These are phyloP conservation scores for Pistacia vera DNA, from an alignment of 345 rosid genomes.

Conservation along the genomic window DNA sequence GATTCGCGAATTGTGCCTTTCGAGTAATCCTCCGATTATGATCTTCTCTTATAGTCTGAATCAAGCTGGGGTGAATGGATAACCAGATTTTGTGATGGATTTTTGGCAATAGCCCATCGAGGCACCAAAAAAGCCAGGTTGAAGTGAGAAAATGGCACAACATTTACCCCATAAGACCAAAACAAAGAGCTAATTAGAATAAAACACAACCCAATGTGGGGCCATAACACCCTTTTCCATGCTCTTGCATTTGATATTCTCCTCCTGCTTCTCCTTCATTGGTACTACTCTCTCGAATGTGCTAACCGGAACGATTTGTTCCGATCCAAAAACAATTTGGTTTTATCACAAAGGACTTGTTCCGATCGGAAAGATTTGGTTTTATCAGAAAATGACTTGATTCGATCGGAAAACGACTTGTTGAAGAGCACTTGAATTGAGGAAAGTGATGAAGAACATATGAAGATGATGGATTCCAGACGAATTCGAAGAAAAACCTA, in stretches of 20 bases:
- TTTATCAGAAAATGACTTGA: background rate
- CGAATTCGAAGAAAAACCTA: background rate
- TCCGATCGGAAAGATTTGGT: no score
- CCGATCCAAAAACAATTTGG: no score
- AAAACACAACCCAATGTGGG: slow-evolving; percentile 21
- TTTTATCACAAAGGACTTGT: no score
- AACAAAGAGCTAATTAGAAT: slow-evolving; percentile 34
- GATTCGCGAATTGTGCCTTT: slow-evolving; percentile 22
- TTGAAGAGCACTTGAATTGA: background rate
- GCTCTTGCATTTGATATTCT: background rate
- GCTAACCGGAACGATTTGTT: background rate
- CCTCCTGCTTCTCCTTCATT: background rate
- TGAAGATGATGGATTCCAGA: background rate
- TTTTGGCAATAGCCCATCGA: slow-evolving; percentile 1
- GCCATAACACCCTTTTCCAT: slow-evolving; percentile 14
- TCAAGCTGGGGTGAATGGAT: background rate
- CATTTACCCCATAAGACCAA: slow-evolving; percentile 56
- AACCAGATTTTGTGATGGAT: background rate
- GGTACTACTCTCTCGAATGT: slow-evolving; percentile 3
- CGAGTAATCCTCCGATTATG: slow-evolving; percentile 36
- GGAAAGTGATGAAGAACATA: slow-evolving; percentile 6
- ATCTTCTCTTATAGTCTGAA: slow-evolving; percentile 42
- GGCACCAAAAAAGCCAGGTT: slow-evolving; percentile 37
- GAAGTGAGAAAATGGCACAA: slow-evolving; percentile 54
- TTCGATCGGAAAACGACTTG: no score